phyloP scores from a whole-genome alignment of 1,139 yeast species.

The Yamadazyma trypodendri region DNA sequence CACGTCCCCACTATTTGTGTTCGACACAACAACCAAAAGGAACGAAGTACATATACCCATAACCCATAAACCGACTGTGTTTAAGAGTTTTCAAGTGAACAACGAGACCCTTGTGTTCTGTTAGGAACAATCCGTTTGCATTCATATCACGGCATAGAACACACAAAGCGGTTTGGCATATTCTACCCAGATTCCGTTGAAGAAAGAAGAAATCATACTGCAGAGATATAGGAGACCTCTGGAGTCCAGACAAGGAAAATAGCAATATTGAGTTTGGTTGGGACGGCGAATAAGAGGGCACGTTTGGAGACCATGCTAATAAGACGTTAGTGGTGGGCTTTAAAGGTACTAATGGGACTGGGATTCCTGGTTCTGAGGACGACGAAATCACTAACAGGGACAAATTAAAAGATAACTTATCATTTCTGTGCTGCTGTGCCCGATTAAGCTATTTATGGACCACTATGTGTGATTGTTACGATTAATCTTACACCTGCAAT shows the following conservation, averaged over 20 bases:
- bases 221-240: constrained; percentile 73
- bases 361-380: constrained; percentile 68
- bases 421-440: constrained; percentile 97
- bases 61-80: constrained; percentile 2
- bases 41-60: constrained; percentile 8
- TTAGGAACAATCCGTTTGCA: too few species aligned
- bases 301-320: constrained; percentile 67
- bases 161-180: too few species aligned
- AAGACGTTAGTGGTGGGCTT: constrained; percentile 75
- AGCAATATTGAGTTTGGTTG: constrained; percentile 67
- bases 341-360: constrained; percentile 93
- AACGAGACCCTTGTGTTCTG: constrained; percentile 9
- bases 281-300: constrained; percentile 84
- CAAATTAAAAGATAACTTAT: constrained; percentile 79
- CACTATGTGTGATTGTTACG: constrained; percentile 93
- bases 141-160: too few species aligned
- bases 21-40: constrained; percentile 3
- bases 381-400: constrained; percentile 80
- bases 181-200: too few species aligned
- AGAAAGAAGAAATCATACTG: constrained; percentile 61
- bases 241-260: constrained; percentile 43
- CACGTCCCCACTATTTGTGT: constrained; percentile 5
- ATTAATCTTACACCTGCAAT: constrained; percentile 82
- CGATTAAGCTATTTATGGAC: constrained; percentile 89
- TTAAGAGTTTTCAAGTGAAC: constrained; percentile 8